phyloP scores from a whole-genome alignment of 225 moss, liverwort and hornwort genomes.

The Takakia lepidozioides region DNA sequence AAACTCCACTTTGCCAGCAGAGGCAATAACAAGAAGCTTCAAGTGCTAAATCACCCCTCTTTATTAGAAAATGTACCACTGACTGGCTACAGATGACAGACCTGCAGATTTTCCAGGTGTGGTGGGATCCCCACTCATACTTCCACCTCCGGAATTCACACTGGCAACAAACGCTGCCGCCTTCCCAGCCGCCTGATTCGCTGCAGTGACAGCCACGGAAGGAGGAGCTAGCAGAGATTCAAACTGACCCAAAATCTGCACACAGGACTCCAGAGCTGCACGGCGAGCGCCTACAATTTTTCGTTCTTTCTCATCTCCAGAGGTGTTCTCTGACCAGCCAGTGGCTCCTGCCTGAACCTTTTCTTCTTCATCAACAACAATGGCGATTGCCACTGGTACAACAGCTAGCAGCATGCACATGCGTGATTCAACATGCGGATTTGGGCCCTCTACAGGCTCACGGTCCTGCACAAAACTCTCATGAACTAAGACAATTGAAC shows the following conservation, averaged over 20 bases:
- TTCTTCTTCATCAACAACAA: slow-evolving; percentile 88
- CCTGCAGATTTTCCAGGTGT: slow-evolving; percentile 56
- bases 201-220: slow-evolving; percentile 44
- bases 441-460: slow-evolving; percentile 64
- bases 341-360: slow-evolving; percentile 37
- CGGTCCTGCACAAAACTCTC: slow-evolving; percentile 44
- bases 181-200: slow-evolving; percentile 75
- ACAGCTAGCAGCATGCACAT: slow-evolving; percentile 83
- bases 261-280: slow-evolving; percentile 57
- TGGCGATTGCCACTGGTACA: slow-evolving; percentile 65
- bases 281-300: slow-evolving; percentile 53
- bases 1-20: too few relatives aligned
- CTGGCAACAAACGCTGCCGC: slow-evolving; percentile 56
- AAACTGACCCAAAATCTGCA: slow-evolving; percentile 84
- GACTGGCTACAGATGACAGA: slow-evolving; percentile 13
- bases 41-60: too few relatives aligned
- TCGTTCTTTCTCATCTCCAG: slow-evolving; percentile 72
- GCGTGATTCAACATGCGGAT: slow-evolving; percentile 61
- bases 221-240: slow-evolving; percentile 70
- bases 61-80: too few relatives aligned
- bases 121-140: slow-evolving; percentile 39
- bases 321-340: slow-evolving; percentile 28
- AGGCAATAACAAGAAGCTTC: too few relatives aligned
- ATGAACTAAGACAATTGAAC: neutral
- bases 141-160: slow-evolving; percentile 45